phyloP scores from a whole-genome alignment of 208 protist genomes.

The Acanthamoeba royreba region DNA sequence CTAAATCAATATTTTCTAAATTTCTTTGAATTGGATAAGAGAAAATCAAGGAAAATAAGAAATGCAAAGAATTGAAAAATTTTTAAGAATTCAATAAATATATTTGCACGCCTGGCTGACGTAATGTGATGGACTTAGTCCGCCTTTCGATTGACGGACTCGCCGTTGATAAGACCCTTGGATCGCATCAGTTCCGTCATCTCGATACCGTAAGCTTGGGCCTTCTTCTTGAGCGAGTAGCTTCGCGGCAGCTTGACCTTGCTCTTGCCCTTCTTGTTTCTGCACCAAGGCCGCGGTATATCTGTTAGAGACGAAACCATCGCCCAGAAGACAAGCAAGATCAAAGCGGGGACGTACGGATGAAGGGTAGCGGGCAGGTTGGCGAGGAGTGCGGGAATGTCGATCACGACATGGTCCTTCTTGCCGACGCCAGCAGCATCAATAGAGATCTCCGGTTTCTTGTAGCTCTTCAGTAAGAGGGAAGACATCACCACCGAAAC shows the following conservation, averaged over 20 bases:
- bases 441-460: background rate
- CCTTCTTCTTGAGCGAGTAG: background rate
- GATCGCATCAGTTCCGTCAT: background rate
- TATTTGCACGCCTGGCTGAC: no score
- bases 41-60: no score
- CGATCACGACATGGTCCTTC: background rate
- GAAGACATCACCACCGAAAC: conserved; percentile 85
- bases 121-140: no score
- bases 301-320: no score
- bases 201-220: background rate
- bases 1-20: no score
- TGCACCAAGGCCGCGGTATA: no score
- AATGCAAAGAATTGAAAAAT: no score
- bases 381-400: background rate
- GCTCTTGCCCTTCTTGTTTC: background rate
- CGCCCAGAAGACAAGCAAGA: no score
- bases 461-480: conserved; percentile 69
- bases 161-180: background rate
- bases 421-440: background rate
- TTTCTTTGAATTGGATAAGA: no score
- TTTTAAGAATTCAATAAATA: no score
- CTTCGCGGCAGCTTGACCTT: background rate
- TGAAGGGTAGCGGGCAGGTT: background rate
- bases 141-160: background rate
- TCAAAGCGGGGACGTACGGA: background rate